Base-by-base conservation (phyloP, 148 eudicot genomes). In the Persicaria maculosa region DNA sequence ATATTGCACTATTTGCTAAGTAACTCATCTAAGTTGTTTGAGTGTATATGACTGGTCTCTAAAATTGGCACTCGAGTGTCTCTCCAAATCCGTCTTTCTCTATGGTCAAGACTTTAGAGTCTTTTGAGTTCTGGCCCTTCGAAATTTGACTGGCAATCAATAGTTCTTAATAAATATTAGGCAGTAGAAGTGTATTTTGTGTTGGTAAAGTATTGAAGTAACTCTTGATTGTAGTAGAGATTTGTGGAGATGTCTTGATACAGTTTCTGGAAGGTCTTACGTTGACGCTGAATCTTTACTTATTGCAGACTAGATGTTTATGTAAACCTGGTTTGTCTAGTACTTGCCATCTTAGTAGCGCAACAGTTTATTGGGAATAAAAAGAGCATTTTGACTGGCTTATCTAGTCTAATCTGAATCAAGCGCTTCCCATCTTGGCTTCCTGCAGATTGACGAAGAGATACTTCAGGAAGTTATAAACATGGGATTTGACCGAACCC, bases 401-500 rank as follows among this genome's bases (percentile, higher is more conserved):
- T 45, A 14, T 16, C 10, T 48, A 71, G 10, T 71, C 15, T 17
- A 71, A 45, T 9, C 43, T 71, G 53, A 71, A 8, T 71, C 5
- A 71, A 45, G 73, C 46, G 54, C 54, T 45, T 71, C 6, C 11
- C 73, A 47, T 9, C 40, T 70, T 14, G 65, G 50, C 25, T 40
- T 20, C 50, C 36, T 81, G 84, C 88, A 92, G 91, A 85, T 87
- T 75, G 97, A 93, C 61, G 91, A 88, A 75, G 97, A 93, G 57
- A 85, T 93, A 77, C 83, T 93, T 72, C 90, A 82, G 76, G 85
- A 89, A 77, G 93, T 93, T 79, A 74, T 89, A 70, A 86, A 71
- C 72, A 89, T 86, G 96, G 96, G 96, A 77, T 85, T 87, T 80
- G 97, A 87, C 80, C 79, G 85, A 81, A 83, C 77, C 80, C 86